These are phyloP conservation scores for Trichoderma koningii DNA, from an alignment of 2,329 filamentous ascomycete species.

Conservation along the genomic window DNA sequence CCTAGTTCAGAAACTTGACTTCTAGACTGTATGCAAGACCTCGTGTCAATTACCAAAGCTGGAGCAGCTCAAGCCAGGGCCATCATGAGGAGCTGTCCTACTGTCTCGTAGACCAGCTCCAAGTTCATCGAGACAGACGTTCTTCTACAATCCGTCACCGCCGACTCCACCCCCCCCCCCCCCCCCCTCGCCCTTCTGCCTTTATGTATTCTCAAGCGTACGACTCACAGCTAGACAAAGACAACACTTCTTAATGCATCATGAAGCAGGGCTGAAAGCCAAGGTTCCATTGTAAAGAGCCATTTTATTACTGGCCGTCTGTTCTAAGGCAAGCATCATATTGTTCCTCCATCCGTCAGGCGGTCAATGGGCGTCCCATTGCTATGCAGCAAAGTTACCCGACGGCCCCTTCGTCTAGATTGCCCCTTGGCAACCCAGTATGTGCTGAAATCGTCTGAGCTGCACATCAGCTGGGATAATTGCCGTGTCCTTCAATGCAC, in stretches of 20 bases:
- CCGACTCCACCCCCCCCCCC: not conserved
- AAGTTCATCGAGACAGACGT: no score
- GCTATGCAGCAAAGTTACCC: not conserved
- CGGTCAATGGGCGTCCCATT: not conserved
- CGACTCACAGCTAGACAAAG: constrained; percentile 2
- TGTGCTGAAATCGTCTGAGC: not conserved
- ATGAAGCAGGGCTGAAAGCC: not conserved
- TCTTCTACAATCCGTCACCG: not conserved
- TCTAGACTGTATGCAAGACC: not conserved
- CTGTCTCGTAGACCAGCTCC: no score
- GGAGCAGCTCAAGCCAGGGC: no score
- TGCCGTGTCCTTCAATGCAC: not conserved
- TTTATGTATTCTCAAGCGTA: constrained; percentile 8
- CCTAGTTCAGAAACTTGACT: not conserved
- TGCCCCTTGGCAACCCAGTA: not conserved
- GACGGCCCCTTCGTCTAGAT: not conserved
- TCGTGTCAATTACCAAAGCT: no score
- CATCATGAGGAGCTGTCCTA: no score
- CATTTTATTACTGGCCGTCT: not conserved
- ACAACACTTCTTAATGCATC: not conserved
- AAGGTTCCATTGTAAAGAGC: not conserved
- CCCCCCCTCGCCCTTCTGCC: not conserved
- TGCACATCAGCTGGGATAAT: not conserved
- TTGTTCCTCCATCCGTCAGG: not conserved
- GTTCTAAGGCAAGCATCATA: not conserved